Percentiles rank a stretch among this genome's conserved stretches.
Conservation (phyloP, 139 green algal species). For the Closterium sp. region DNA sequence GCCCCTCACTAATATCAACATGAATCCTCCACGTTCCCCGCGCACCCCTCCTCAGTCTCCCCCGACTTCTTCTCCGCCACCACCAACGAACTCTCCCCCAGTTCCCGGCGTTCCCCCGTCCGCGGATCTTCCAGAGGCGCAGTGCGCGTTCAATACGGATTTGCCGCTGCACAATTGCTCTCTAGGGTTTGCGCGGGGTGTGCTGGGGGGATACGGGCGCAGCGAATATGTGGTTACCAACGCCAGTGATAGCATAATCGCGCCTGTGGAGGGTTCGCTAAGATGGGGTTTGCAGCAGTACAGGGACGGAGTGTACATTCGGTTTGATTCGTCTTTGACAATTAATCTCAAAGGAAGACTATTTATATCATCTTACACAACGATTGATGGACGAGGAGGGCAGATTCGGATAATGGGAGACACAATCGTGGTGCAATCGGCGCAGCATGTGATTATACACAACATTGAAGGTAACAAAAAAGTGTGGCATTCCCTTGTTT, state of each 20-base stretch:
- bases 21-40: not conserved
- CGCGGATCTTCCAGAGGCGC: not conserved
- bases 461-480: not conserved
- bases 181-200: not conserved
- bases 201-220: not conserved
- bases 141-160: not conserved
- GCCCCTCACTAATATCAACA: not conserved
- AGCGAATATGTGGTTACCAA: not conserved
- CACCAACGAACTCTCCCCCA: not conserved
- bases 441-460: constrained; percentile 12
- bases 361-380: constrained; percentile 4
- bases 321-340: not conserved
- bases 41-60: not conserved
- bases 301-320: not conserved
- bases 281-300: not conserved
- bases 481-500: not conserved
- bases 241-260: not conserved
- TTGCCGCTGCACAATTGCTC: constrained; percentile 3
- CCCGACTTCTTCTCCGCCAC: not conserved
- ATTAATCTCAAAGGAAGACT: constrained; percentile 8
- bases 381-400: constrained; percentile 3
- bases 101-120: not conserved
- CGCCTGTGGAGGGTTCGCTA: not conserved
- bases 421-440: not conserved
- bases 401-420: not conserved